phyloP scores from a whole-genome alignment of 208 protist genomes.

The Crithidia acanthocephali region DNA sequence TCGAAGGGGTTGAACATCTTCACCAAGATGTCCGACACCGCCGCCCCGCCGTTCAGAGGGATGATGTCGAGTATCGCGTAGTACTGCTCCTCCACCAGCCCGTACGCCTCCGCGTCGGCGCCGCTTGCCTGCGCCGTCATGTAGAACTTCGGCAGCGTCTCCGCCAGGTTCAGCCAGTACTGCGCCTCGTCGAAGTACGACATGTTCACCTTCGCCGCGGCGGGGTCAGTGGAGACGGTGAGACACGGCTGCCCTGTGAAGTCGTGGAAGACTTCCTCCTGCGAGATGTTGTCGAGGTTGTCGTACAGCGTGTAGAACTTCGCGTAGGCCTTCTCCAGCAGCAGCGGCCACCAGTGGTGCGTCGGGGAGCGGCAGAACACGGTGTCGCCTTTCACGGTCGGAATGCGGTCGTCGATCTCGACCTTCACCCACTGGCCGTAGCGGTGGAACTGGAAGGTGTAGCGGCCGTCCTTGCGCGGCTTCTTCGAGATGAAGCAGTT shows the following conservation, averaged over 20 bases:
- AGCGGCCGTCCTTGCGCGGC: constrained; percentile 60
- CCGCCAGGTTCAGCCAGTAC: constrained; percentile 51
- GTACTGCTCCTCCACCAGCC: constrained; percentile 56
- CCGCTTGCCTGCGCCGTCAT: constrained; percentile 42
- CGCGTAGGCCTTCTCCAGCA: constrained; percentile 78
- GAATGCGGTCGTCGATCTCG: constrained; percentile 69
- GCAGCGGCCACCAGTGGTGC: constrained; percentile 74
- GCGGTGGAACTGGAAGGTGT: constrained; percentile 72
- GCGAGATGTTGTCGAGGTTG: constrained; percentile 55
- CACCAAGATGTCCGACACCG: constrained; percentile 60
- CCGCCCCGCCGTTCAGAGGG: constrained; percentile 38
- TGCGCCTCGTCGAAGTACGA: constrained; percentile 45
- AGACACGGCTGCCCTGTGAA: constrained; percentile 63
- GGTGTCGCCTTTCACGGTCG: constrained; percentile 51
- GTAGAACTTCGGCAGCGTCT: constrained; percentile 23
- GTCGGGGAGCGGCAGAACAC: constrained; percentile 71
- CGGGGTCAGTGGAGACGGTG: constrained; percentile 41
- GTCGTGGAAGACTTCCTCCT: constrained; percentile 72
- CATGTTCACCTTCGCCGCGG: constrained; percentile 38
- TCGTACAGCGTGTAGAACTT: constrained; percentile 86
- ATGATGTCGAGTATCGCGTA: constrained; percentile 72
- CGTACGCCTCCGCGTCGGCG: constrained; percentile 39
- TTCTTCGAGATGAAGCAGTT: constrained; percentile 59
- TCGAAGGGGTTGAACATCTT: constrained; percentile 80
- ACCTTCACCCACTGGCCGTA: constrained; percentile 68